phyloP scores from a whole-genome alignment of 495 filamentous ascomycete genomes.

The Geoglossum glabrum region DNA sequence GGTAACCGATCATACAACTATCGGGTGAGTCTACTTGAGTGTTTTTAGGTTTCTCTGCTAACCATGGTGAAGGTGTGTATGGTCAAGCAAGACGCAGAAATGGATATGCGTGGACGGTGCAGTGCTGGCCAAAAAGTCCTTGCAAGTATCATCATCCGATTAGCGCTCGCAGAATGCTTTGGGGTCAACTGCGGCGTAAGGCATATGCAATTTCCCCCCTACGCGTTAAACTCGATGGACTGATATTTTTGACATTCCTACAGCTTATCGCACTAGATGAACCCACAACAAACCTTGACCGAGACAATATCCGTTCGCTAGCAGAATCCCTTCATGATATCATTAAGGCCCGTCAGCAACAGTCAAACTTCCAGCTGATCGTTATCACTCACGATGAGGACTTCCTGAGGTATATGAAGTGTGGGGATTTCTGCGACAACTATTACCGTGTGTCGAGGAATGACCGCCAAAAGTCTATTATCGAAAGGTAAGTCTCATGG shows the following conservation, averaged over 20 bases:
- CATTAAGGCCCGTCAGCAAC: conserved; percentile 61
- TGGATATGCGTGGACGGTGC: conserved; percentile 99
- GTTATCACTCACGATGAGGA: conserved; percentile 99
- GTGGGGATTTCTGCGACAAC: conserved; percentile 78
- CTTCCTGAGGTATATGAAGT: conserved; percentile 82
- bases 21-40: conserved; percentile 34
- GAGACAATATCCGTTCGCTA: conserved; percentile 78
- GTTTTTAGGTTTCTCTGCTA: not conserved
- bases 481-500: conserved; percentile 48
- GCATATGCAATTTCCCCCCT: not conserved
- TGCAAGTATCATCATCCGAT: conserved; percentile 90
- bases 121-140: conserved; percentile 92
- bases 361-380: conserved; percentile 93
- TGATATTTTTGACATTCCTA: not conserved
- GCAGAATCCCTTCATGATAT: conserved; percentile 72
- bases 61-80: conserved; percentile 34
- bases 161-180: conserved; percentile 92
- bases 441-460: conserved; percentile 76
- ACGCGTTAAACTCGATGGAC: not conserved
- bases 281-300: conserved; percentile 91
- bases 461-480: conserved; percentile 70
- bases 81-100: conserved; percentile 90
- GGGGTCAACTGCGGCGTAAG: conserved; percentile 72
- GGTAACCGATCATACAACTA: conserved; percentile 87
- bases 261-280: conserved; percentile 86